Conservation (phyloP, 2,329 filamentous ascomycete genomes). For the Claviceps spartinae region DNA sequence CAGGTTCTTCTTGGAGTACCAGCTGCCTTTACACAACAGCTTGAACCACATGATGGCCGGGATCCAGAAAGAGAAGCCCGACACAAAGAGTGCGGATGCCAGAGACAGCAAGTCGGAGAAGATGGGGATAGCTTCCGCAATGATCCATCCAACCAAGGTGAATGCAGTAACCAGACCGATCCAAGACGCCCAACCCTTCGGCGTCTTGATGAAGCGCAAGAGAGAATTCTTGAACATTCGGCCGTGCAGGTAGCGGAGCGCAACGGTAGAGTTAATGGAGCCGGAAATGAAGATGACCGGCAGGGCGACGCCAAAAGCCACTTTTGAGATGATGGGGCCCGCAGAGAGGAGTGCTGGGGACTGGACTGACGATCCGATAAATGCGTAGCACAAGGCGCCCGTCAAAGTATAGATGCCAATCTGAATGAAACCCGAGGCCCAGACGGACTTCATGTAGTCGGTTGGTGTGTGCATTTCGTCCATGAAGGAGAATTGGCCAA, state of each 20-base stretch:
- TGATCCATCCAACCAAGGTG: slow-evolving; percentile 53
- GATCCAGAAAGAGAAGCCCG: slow-evolving; percentile 22
- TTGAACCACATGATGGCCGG: slow-evolving; percentile 28
- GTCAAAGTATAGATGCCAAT: slow-evolving; percentile 53
- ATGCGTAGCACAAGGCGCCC: slow-evolving; percentile 55
- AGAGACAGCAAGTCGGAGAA: slow-evolving; percentile 53
- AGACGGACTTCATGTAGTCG: slow-evolving; percentile 41
- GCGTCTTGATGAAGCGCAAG: slow-evolving; percentile 33
- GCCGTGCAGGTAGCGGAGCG: slow-evolving; percentile 29
- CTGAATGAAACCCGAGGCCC: slow-evolving; percentile 46
- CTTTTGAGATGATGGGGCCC: slow-evolving; percentile 42
- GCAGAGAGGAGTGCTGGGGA: slow-evolving; percentile 58
- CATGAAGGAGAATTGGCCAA: slow-evolving; percentile 40
- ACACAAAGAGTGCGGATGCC: slow-evolving; percentile 34
- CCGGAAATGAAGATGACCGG: slow-evolving; percentile 65
- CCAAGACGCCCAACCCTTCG: slow-evolving; percentile 40
- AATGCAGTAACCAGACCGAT: slow-evolving; percentile 38
- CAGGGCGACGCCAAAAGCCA: slow-evolving; percentile 56
- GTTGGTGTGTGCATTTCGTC: slow-evolving; percentile 37
- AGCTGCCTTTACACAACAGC: slow-evolving; percentile 17
- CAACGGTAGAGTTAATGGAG: slow-evolving; percentile 47
- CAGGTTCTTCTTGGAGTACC: slow-evolving; percentile 15
- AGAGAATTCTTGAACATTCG: slow-evolving; percentile 30
- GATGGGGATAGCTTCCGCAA: slow-evolving; percentile 58
- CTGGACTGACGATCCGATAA: slow-evolving; percentile 46